phyloP scores from a whole-genome alignment of 495 filamentous ascomycete species.

The Penicillium steckii region DNA sequence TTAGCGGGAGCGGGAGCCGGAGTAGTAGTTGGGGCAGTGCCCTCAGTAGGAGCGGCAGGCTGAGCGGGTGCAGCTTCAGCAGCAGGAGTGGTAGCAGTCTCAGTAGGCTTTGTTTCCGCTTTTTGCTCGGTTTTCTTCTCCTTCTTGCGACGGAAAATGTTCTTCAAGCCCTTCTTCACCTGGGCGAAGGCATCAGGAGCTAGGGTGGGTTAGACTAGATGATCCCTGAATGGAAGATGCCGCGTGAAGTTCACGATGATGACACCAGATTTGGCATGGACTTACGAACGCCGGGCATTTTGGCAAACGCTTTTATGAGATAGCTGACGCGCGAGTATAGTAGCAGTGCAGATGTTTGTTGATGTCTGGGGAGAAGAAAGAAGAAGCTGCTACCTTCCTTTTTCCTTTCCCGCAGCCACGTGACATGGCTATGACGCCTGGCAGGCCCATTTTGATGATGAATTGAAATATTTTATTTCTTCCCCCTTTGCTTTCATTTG shows the following conservation, averaged over 20 bases:
- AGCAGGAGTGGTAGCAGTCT: conserved; percentile 7
- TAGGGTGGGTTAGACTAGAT: conserved; percentile 12
- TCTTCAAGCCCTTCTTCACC: conserved; percentile 31
- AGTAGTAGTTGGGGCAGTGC: not conserved
- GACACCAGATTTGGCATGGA: not conserved
- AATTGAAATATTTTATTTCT: not conserved
- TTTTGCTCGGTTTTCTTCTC: conserved; percentile 6
- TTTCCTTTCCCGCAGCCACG: not conserved
- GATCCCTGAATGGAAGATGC: not conserved
- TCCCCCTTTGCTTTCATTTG: not conserved
- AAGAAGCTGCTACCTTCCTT: not conserved
- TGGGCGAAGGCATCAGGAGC: conserved; percentile 21
- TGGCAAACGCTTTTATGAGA: not conserved
- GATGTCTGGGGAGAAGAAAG: not conserved
- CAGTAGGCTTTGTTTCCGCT: conserved; percentile 8
- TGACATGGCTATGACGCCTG: not conserved
- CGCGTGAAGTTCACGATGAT: not conserved
- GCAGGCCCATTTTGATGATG: not conserved
- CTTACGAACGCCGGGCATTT: conserved; percentile 31
- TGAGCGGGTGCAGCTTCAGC: conserved; percentile 1
- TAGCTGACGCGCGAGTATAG: not conserved
- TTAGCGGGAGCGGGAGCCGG: not conserved
- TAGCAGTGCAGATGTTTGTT: not conserved
- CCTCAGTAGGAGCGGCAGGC: conserved; percentile 2
- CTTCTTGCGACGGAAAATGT: conserved; percentile 29